Conservation (phyloP, 768 basidiomycete species). For the Lactifluus subvellereus region DNA sequence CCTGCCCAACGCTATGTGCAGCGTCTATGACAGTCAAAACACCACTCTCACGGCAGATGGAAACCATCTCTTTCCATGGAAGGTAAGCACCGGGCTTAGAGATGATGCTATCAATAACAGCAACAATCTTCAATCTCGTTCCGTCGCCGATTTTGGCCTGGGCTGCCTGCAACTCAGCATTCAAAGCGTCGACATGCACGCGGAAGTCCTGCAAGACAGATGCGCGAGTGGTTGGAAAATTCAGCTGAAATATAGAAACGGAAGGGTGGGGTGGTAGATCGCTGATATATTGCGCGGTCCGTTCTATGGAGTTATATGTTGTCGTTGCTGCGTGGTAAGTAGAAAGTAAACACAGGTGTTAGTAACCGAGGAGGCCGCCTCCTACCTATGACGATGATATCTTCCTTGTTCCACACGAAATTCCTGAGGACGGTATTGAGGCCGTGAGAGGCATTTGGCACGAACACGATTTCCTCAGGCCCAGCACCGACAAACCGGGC, state of each 20-base stretch:
- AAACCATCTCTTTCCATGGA: constrained; percentile 69
- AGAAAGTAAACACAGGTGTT: not conserved
- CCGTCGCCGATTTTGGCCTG: constrained; percentile 22
- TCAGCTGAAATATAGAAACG: constrained; percentile 42
- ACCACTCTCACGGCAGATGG: constrained; percentile 56
- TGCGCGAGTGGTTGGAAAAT: constrained; percentile 52
- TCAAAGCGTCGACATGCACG: constrained; percentile 33
- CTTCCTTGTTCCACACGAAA: constrained; percentile 59
- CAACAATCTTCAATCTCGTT: constrained; percentile 46
- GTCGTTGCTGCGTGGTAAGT: constrained; percentile 40
- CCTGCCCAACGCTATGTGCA: constrained; percentile 74
- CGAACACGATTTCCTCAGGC: constrained; percentile 52
- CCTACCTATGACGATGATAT: constrained; percentile 58
- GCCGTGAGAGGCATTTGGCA: constrained; percentile 58
- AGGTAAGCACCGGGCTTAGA: constrained; percentile 55
- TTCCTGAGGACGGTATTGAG: constrained; percentile 64
- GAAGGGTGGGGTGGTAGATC: constrained; percentile 53
- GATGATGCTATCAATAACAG: constrained; percentile 62
- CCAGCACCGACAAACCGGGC: constrained; percentile 47
- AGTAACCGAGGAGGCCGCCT: constrained; percentile 25
- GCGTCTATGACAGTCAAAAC: constrained; percentile 70
- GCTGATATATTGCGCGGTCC: constrained; percentile 46
- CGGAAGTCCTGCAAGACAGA: constrained; percentile 50
- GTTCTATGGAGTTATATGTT: constrained; percentile 51
- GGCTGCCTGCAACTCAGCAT: constrained; percentile 14